A percentile compares a stretch with the other conserved stretches of the same genome.
Evolutionary conservation across 768 basidiomycete species (phyloP).

Genomic region (Trametes sanguinea): DNA sequence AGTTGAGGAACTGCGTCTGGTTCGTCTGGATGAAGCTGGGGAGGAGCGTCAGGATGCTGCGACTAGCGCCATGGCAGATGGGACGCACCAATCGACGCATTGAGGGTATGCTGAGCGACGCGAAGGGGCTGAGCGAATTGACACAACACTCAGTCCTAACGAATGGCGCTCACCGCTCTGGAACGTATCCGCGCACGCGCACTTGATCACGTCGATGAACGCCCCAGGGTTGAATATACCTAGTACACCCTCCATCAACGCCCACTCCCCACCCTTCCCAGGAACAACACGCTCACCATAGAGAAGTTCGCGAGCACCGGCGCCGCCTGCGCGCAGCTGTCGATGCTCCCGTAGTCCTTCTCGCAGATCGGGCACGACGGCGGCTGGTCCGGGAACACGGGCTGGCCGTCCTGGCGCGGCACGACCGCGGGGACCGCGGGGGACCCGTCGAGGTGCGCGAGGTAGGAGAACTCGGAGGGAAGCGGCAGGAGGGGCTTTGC

Average conservation of each 20-base stretch:
- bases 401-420: constrained; percentile 29
- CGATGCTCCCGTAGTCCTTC: constrained; percentile 52
- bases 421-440: neutral
- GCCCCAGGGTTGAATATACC: constrained; percentile 64
- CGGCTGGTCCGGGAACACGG: constrained; percentile 54
- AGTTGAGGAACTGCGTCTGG: constrained; percentile 53
- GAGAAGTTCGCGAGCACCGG: constrained; percentile 59
- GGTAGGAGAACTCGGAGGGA: neutral
- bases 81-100: constrained; percentile 63
- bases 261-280: neutral
- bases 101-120: constrained; percentile 49
- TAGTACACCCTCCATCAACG: constrained; percentile 24
- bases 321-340: constrained; percentile 57
- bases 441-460: neutral
- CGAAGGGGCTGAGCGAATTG: neutral
- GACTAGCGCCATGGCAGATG: neutral
- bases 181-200: constrained; percentile 57
- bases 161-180: constrained; percentile 29
- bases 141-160: neutral
- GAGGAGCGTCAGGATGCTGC: neutral
- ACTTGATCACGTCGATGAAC: constrained; percentile 63
- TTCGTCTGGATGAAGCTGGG: constrained; percentile 57
- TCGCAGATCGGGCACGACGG: constrained; percentile 62
- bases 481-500: constrained; percentile 11
- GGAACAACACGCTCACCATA: constrained; percentile 38